These are phyloP conservation scores for Aspergillus funiculosus DNA, from an alignment of 495 filamentous ascomycete genomes.

Conservation along the genomic window DNA sequence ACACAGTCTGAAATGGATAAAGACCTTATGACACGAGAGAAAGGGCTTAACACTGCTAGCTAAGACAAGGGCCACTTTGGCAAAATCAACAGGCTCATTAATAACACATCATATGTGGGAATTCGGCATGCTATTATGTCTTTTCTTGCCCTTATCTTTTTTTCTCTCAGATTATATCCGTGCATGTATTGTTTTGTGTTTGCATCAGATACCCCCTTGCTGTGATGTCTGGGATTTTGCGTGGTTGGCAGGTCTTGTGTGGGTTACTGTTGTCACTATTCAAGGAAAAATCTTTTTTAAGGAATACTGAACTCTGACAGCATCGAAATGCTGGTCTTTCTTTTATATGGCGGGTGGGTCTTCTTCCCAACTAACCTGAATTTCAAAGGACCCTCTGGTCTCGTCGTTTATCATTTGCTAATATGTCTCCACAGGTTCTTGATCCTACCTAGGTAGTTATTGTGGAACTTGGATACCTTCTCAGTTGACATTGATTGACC, in stretches of 20 bases:
- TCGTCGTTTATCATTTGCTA: too few species aligned
- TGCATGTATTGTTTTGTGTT: slow-evolving; percentile 8
- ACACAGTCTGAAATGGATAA: slow-evolving; percentile 27
- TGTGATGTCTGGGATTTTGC: slow-evolving; percentile 1
- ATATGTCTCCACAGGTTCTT: too few species aligned
- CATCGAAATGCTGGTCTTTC: too few species aligned
- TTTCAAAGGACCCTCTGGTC: too few species aligned
- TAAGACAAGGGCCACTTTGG: slow-evolving; percentile 2
- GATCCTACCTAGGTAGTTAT: too few species aligned
- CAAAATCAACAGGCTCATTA: background rate
- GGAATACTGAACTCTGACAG: too few species aligned
- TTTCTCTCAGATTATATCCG: slow-evolving; percentile 1
- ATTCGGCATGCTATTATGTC: background rate
- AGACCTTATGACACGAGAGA: slow-evolving; percentile 26
- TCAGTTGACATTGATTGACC: too few species aligned
- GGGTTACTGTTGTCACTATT: background rate
- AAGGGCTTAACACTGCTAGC: slow-evolving; percentile 9
- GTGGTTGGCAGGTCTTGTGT: background rate
- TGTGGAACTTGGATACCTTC: too few species aligned
- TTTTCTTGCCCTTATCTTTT: background rate
- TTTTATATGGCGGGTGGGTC: too few species aligned
- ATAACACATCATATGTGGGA: background rate
- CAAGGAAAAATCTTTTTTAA: too few species aligned
- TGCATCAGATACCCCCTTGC: slow-evolving; percentile 8
- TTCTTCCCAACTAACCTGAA: too few species aligned